Evolutionary conservation across 495 filamentous ascomycete genomes (phyloP), one percentile per base, ranked within the genome.

Genomic region (Tetracladium setigerum): DNA sequence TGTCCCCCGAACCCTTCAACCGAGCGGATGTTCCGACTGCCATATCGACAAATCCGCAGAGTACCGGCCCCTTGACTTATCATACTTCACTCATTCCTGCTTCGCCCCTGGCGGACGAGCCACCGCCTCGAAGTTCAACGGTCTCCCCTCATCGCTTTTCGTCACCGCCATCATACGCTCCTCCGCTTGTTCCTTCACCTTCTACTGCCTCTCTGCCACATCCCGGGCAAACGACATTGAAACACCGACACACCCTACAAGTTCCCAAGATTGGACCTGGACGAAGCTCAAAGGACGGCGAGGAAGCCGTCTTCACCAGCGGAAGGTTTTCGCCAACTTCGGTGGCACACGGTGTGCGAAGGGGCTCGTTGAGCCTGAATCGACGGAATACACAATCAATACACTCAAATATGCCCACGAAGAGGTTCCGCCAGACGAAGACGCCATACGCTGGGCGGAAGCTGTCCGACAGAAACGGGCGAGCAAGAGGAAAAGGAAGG

Each of bases 391-490:
- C 90, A 14, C 79, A 86, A 48, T 92, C 87, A 5, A 79, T 90
- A 41, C 82, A 90, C 47, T 92, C 88, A 5, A 88, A 96, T 54
- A 66, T 82, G 54, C 80, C 83, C 67, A 86, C 34, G 92, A 97
- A 53, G 91, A 96, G 54, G 67, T 89, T 47, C 75, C 81, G 6
- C 84, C 82, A 13, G 92, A 97, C 54, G 90, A 89, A 58, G 91
- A 99, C 56, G 89, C 91, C 17, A 74, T 84, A 32, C 81, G 88
- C 41, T 96, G 87, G 87, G 86, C 92, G 17, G 94, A 98, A 64
- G 84, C 85, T 17, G 88, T 95, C 52, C 81, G 87, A 58, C 86
- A 94, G 57, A 94, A 89, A 59, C 73, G 91, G 49, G 90, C 89
- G 31, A 91, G 84, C 57, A 87, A 82, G 64, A 74, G 82, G 60